Evolutionary conservation across 371 early-diverging fungal genomes (phyloP).

Genomic region (Mucor piriformis): DNA sequence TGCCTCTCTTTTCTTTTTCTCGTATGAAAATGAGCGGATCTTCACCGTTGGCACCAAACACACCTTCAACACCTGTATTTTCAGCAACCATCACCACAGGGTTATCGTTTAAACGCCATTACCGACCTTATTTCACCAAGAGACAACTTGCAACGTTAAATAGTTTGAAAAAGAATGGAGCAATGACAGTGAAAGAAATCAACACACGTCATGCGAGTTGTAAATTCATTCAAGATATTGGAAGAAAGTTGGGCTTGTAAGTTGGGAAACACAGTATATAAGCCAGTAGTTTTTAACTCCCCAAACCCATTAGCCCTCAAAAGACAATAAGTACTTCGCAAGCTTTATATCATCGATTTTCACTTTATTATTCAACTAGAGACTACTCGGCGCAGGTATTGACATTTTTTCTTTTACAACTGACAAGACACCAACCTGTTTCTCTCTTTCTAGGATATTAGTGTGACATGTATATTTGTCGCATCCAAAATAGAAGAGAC

Average conservation of each 20-base stretch:
- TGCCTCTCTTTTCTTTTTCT: neutral
- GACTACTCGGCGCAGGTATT: slow-evolving; percentile 46
- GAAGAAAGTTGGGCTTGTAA: slow-evolving; percentile 55
- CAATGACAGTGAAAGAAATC: slow-evolving; percentile 31
- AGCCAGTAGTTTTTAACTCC: too few relatives aligned
- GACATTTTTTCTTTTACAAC: neutral
- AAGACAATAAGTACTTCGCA: slow-evolving; percentile 76
- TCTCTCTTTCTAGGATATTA: slow-evolving; percentile 46
- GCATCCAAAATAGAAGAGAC: slow-evolving; percentile 82
- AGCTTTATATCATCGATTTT: slow-evolving; percentile 72
- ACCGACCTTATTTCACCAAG: slow-evolving; percentile 48
- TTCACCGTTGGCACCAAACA: slow-evolving; percentile 21
- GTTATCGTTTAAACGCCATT: slow-evolving; percentile 38
- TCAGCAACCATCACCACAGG: slow-evolving; percentile 35
- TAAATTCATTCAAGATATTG: slow-evolving; percentile 55
- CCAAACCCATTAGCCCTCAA: slow-evolving; percentile 60
- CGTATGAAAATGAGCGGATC: slow-evolving; percentile 12
- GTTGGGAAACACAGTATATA: neutral
- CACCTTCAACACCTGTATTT: slow-evolving; percentile 31
- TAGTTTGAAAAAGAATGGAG: slow-evolving; percentile 32
- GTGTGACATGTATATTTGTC: slow-evolving; percentile 71
- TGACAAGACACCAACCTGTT: too few relatives aligned
- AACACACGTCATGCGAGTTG: slow-evolving; percentile 40
- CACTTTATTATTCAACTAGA: slow-evolving; percentile 62
- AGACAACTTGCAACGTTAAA: slow-evolving; percentile 38